Evolutionary conservation across 768 basidiomycete species (phyloP).

Genomic region (Lepiota venenata): DNA sequence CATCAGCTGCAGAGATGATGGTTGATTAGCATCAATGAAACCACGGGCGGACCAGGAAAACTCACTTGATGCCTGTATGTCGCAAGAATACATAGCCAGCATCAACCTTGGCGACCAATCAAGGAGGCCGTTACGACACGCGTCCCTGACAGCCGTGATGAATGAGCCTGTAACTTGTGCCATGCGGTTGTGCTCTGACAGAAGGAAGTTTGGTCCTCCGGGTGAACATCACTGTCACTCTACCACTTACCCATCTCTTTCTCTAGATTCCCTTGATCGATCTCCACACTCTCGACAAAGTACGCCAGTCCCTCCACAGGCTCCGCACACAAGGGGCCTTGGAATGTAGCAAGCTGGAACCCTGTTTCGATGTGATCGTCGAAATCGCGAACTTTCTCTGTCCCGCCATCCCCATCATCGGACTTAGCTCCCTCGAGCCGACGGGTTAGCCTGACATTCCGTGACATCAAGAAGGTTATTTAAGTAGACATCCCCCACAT

Average conservation of each 20-base stretch:
- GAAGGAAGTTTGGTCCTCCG: neutral
- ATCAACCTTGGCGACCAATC: slow-evolving; percentile 98
- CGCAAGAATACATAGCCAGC: slow-evolving; percentile 98
- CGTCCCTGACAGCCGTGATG: slow-evolving; percentile 85
- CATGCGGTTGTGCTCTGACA: slow-evolving; percentile 70
- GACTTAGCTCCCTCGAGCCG: slow-evolving; percentile 41
- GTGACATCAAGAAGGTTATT: slow-evolving; percentile 6
- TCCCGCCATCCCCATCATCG: slow-evolving; percentile 25
- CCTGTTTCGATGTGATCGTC: slow-evolving; percentile 87
- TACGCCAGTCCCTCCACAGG: slow-evolving; percentile 92
- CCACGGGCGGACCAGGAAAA: slow-evolving; percentile 14
- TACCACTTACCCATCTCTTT: slow-evolving; percentile 61
- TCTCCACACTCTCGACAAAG: slow-evolving; percentile 74
- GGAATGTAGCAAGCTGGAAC: slow-evolving; percentile 92
- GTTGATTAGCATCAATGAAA: slow-evolving; percentile 12
- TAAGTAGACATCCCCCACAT: neutral
- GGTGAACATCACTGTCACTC: neutral
- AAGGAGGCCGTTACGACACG: slow-evolving; percentile 83
- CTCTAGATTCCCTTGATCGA: slow-evolving; percentile 56
- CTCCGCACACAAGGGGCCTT: slow-evolving; percentile 93
- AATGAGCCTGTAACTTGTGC: slow-evolving; percentile 88
- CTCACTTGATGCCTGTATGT: slow-evolving; percentile 96
- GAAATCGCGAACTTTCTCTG: slow-evolving; percentile 50
- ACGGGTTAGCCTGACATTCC: slow-evolving; percentile 42
- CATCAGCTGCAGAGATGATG: slow-evolving; percentile 63